Base-by-base conservation (phyloP, 202 grass and related monocot species). In the Cymbopogon flexuosus region DNA sequence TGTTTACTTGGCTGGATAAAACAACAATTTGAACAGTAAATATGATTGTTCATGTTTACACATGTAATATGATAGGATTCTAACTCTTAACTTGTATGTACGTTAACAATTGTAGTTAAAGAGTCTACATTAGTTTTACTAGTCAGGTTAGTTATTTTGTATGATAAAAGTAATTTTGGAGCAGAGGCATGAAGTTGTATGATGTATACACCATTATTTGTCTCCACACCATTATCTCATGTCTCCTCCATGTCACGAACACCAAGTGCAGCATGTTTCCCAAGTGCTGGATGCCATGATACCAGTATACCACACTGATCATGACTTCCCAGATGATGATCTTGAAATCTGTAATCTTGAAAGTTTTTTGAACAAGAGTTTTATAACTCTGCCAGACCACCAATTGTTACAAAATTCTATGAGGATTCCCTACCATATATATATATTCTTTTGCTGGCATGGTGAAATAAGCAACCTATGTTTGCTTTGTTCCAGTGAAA, bases 401-500 rank as follows among this genome's bases (percentile, higher is more conserved):
- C 12, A 70, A 51, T 66, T 5, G 15, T 51, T 52, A 68, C 52
- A 57, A 18, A 34, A 42, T 70, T 70, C 58, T 70, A 29, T 34
- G 42, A 60, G 15, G 15, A 60, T 58, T n/a, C 19, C 19, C 42
- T 15, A 49, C 3, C 16, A 65, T 27, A 27, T 27, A 27, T 27
- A 41, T 70, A 22, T 57, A 57, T 13, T n/a, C n/a, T 51, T 72
- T 66, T 64, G 64, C 37, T 70, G 52, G 62, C 31, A 82, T 73
- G 42, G 19, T 14, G 6, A 70, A 37, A 23, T 52, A 41, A 64
- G n/a, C 18, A 63, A 18, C n/a, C 58, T 18, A 62, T 62, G 8
- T 24, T 49, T 30, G 47, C 24, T 70, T 47, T 81, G 16, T 63
- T 68, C 16, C 31, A 42, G 60, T 61, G 18, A 81, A 59, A 58